Conservation (phyloP, 2,329 filamentous ascomycete genomes). For the Pyrenophora teres region DNA sequence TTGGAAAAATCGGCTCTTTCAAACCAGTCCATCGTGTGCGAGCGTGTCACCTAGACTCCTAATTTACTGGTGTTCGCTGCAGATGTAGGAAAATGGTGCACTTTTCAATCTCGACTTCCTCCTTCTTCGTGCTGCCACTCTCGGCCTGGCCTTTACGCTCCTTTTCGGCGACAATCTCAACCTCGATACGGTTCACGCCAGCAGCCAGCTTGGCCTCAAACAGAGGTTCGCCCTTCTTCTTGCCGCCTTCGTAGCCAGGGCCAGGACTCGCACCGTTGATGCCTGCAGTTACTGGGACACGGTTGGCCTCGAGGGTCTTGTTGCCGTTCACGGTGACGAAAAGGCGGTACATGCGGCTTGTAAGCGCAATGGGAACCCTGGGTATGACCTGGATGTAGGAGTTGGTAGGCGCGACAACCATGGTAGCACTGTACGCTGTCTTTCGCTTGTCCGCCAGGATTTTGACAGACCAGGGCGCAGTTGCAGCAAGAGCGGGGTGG, state of each 20-base stretch:
- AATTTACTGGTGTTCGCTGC: constrained; percentile 47
- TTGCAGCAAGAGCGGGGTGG: constrained; percentile 67
- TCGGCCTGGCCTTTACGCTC: constrained; percentile 50
- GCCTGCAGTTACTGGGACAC: constrained; percentile 53
- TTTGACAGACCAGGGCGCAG: constrained; percentile 65
- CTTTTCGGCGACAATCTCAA: constrained; percentile 76
- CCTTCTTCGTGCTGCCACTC: constrained; percentile 29
- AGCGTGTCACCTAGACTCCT: constrained; percentile 4
- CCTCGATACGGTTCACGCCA: constrained; percentile 77
- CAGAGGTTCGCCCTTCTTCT: constrained; percentile 63
- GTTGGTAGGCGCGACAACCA: constrained; percentile 70
- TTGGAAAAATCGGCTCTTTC: neutral
- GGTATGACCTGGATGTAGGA: constrained; percentile 74
- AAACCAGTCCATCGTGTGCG: neutral
- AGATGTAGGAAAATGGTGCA: constrained; percentile 77
- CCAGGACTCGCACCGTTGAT: constrained; percentile 36
- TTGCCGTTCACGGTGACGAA: constrained; percentile 74
- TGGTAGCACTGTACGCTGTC: constrained; percentile 72
- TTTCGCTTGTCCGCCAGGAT: constrained; percentile 69
- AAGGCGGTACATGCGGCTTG: constrained; percentile 74
- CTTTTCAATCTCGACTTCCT: constrained; percentile 74
- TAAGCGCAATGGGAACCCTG: constrained; percentile 65
- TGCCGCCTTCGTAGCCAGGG: constrained; percentile 36
- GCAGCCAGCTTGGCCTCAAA: constrained; percentile 75
- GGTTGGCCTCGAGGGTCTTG: constrained; percentile 63